Evolutionary conservation across 2,329 filamentous ascomycete genomes (phyloP), one percentile per base, ranked within the genome.

Genomic region (Gaeumannomyces tritici): DNA sequence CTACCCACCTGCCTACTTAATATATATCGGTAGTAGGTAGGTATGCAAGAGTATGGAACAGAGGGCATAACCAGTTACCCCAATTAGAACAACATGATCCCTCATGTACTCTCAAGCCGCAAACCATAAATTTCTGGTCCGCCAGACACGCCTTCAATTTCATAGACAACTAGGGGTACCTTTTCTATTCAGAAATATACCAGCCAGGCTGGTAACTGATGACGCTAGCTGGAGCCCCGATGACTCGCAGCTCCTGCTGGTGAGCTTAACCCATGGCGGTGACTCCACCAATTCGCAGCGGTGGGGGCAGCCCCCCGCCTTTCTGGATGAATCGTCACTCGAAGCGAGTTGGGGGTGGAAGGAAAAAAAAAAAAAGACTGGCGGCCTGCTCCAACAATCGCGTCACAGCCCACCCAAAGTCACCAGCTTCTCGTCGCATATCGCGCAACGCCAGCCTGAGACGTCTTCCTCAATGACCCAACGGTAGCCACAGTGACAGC

Each of bases 401-500:
- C 55, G 26, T 56, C 55, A 29, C 26, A 56, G 24, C 42, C 26
- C 55, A 18, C 55, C n/a, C 55, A 56, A 15, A 56, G 24, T 2
- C 15, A 6, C 31, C 55, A 28, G 57, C 21, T 57, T 24, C 59
- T 27, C 12, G 57, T 57, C 59, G 33, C 55, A 59, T 62, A 2
- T 61, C 51, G 51, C 51, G 47, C 28, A 55, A 55, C 54, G 54
- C 28, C 54, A 57, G 15, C 57, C n/a, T n/a, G n/a, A n/a, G n/a
- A n/a, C n/a, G n/a, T n/a, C 18, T 60, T 54, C 66, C 67, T 82
- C 80, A 84, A 86, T 86, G 84, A 82, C 76, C 75, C 71, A 73
- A 71, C 82, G 86, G 83, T 90, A 93, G 90, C 80, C 86, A 76
- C 77, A 75, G 79, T 81, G 80, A 78, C 75, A 82, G 86, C 85